A percentile compares a stretch with the other conserved stretches of the same genome.
Conservation (phyloP, 2,329 filamentous ascomycete genomes). For the Parasarocladium wereldwijsianum region DNA sequence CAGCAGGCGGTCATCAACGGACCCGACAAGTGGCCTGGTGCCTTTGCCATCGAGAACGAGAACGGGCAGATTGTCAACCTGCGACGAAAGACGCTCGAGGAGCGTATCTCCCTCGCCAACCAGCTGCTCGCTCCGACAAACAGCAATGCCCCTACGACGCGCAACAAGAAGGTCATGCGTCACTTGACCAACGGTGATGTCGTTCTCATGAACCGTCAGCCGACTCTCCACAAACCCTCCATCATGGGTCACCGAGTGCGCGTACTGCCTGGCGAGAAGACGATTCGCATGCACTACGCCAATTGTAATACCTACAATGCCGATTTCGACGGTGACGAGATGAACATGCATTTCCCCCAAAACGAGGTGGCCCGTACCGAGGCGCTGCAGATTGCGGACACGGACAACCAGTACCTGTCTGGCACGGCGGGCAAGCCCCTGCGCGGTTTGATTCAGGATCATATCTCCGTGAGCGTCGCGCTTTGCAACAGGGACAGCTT, state of each 20-base stretch:
- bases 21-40: constrained; percentile 84
- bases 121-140: constrained; percentile 78
- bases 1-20: constrained; percentile 95
- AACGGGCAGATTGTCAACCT: constrained; percentile 83
- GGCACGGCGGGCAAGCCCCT: constrained; percentile 87
- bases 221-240: constrained; percentile 93
- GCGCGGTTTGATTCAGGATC: constrained; percentile 93
- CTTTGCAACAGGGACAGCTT: constrained; percentile 86
- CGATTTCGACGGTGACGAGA: constrained; percentile 98
- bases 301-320: constrained; percentile 99
- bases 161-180: constrained; percentile 91
- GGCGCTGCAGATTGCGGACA: constrained; percentile 85
- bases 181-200: constrained; percentile 95
- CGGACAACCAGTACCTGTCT: constrained; percentile 92
- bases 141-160: constrained; percentile 56
- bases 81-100: constrained; percentile 73
- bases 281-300: constrained; percentile 98
- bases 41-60: constrained; percentile 88
- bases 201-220: constrained; percentile 96
- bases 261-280: constrained; percentile 87
- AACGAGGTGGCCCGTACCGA: constrained; percentile 90
- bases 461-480: constrained; percentile 86
- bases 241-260: constrained; percentile 97
- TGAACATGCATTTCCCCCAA: constrained; percentile 99
- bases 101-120: constrained; percentile 80